A percentile compares a stretch with the other conserved stretches of the same genome.
Evolutionary conservation across 2,329 filamentous ascomycete genomes (phyloP).

Genomic region (Fusarium dlaminii): DNA sequence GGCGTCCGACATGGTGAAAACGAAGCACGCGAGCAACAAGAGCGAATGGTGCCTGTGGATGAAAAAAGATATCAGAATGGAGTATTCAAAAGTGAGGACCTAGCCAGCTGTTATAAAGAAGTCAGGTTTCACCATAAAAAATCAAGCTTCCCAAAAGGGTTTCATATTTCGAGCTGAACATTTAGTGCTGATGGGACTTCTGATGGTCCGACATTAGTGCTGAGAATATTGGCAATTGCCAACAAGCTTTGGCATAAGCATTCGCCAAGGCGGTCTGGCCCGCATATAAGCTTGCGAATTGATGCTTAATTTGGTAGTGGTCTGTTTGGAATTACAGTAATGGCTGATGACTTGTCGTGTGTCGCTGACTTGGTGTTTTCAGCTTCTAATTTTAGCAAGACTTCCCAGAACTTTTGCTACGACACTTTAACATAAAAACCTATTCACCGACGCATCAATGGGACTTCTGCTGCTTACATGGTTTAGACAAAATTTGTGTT

Average conservation of each 20-base stretch:
- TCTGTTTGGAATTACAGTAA: neutral
- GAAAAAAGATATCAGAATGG: accelerated
- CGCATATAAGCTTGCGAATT: neutral
- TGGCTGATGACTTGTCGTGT: neutral
- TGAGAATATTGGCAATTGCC: neutral
- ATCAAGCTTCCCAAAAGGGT: neutral
- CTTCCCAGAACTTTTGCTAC: neutral
- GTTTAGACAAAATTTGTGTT: neutral
- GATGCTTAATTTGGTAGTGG: neutral
- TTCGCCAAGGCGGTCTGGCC: neutral
- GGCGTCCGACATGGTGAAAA: neutral
- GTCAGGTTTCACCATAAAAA: no score
- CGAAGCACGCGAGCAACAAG: accelerated
- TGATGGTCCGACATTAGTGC: neutral
- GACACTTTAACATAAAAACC: neutral
- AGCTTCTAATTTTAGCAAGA: neutral
- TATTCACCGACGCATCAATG: accelerated
- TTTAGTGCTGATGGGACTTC: neutral
- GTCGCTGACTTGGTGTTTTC: neutral
- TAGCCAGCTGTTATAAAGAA: neutral
- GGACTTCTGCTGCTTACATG: neutral
- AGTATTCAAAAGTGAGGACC: accelerated
- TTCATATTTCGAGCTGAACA: neutral
- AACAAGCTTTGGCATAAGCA: neutral
- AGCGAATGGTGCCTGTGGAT: accelerated